Base-by-base conservation (phyloP, 306 rosid genomes). In the Rosa lucieae region DNA sequence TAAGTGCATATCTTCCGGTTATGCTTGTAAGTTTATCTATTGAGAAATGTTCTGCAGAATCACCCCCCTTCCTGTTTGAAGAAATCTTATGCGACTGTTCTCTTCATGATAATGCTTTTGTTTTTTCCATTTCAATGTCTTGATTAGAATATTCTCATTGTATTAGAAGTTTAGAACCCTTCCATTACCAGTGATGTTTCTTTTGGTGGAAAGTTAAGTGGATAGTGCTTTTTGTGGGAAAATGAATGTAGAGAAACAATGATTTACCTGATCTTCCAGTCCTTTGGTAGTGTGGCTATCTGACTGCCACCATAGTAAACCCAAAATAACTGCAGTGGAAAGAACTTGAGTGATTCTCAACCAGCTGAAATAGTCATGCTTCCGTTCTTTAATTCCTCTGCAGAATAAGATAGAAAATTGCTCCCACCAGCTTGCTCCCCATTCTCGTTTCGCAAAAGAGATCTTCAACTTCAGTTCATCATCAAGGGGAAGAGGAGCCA, bases 221-320 rank as follows among this genome's bases (percentile, higher is more conserved):
- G 37, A 3, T 21, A 32, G 59, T 32, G 14, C n/a, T 56, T 37
- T 37, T 61, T 5, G 20, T 14, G 69, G 69, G 20, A 35, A 63
- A 12, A 32, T 14, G 20, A 75, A 26, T 11, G 35, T 47, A 80
- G 59, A 55, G 46, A 59, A 59, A 63, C 58, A 77, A 76, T 49
- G 74, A 49, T 61, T 78, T 84, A 91, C 99, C 97, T 96, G 99
- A 87, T 96, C 99, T 79, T 90, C 93, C 46, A 89, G 90, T 80
- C 87, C 94, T 82, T 84, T 86, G 46, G 86, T 90, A 76, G 65
- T 88, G 4, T 70, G 76, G 69, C 85, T 65, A 85, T 91, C 99
- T 14, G 97, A 96, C 76, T 82, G 97, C 98, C 97, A 96, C 99
- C 99, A 96, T 2, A 96, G 97, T 76, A 96, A 88, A 52, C 99